Conservation (phyloP, 495 filamentous ascomycete genomes). For the Aspergillus indologenus region DNA sequence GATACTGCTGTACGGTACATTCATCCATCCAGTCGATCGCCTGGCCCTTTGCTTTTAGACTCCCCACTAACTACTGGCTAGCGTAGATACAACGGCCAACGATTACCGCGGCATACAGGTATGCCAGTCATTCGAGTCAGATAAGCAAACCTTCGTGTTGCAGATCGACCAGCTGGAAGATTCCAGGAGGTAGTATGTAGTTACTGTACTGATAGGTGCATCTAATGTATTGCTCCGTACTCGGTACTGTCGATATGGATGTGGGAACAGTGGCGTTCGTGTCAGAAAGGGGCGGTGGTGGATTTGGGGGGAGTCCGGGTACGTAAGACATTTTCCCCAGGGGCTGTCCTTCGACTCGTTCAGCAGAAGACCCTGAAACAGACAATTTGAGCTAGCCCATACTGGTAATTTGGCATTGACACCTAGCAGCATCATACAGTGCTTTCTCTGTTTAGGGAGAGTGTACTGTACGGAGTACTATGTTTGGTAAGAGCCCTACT, state of each 20-base stretch:
- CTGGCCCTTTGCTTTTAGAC: neutral
- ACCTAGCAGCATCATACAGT: too few species aligned
- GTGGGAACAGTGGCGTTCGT: neutral
- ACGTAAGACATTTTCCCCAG: neutral
- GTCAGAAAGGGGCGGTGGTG: neutral
- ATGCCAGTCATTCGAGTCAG: neutral
- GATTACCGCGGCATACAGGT: too few species aligned
- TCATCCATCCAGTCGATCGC: neutral
- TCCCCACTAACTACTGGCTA: neutral
- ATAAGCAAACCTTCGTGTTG: neutral
- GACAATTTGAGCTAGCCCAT: neutral
- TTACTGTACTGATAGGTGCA: too few species aligned
- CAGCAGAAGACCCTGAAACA: neutral
- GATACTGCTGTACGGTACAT: neutral
- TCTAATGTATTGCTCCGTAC: too few species aligned
- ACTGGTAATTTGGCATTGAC: neutral
- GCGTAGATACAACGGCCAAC: too few species aligned
- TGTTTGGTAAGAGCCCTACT: too few species aligned
- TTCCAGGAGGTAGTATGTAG: neutral
- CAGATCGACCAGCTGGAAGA: neutral
- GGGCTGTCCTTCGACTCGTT: neutral
- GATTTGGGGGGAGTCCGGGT: neutral
- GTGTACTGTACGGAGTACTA: neutral
- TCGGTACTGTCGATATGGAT: neutral
- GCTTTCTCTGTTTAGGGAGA: neutral